Conservation (phyloP, 495 filamentous ascomycete species). For the Podospora appendiculata region DNA sequence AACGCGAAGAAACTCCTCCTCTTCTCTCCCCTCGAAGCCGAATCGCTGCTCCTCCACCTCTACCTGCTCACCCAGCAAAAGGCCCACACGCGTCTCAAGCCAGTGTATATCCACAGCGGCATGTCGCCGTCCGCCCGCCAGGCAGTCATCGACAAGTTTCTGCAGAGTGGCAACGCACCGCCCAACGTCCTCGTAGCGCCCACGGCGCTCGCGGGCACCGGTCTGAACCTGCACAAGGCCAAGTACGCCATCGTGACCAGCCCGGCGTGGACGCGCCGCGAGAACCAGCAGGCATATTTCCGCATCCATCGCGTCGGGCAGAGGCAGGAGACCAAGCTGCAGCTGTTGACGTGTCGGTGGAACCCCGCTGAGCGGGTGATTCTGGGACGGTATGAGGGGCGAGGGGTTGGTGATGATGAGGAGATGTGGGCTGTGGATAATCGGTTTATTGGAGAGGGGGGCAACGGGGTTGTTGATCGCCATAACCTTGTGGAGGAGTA, state of each 20-base stretch:
- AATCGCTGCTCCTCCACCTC: constrained; percentile 11
- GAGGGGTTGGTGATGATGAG: constrained; percentile 1
- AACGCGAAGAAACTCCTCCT: constrained; percentile 15
- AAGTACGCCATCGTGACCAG: constrained; percentile 16
- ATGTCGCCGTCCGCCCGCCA: constrained; percentile 1
- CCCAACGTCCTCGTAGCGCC: constrained; percentile 18
- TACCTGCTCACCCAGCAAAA: constrained; percentile 7
- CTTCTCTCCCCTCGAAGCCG: constrained; percentile 17
- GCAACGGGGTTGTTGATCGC: neutral
- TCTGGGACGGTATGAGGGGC: constrained; percentile 8
- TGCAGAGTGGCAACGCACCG: constrained; percentile 7
- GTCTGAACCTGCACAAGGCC: constrained; percentile 19
- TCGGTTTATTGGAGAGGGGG: neutral
- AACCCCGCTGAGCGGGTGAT: constrained; percentile 15
- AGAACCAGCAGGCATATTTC: constrained; percentile 20
- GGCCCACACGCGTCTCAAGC: constrained; percentile 3
- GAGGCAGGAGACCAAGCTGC: constrained; percentile 7
- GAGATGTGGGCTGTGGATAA: constrained; percentile 1
- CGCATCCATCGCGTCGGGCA: constrained; percentile 20
- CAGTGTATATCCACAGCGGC: constrained; percentile 2
- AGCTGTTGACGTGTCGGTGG: constrained; percentile 12
- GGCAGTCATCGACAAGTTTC: constrained; percentile 7
- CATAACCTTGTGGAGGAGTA: neutral
- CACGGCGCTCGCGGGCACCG: constrained; percentile 16
- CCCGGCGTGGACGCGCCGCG: constrained; percentile 18